Conservation (phyloP, 495 filamentous ascomycete genomes). For the Penicillium coffeae region DNA sequence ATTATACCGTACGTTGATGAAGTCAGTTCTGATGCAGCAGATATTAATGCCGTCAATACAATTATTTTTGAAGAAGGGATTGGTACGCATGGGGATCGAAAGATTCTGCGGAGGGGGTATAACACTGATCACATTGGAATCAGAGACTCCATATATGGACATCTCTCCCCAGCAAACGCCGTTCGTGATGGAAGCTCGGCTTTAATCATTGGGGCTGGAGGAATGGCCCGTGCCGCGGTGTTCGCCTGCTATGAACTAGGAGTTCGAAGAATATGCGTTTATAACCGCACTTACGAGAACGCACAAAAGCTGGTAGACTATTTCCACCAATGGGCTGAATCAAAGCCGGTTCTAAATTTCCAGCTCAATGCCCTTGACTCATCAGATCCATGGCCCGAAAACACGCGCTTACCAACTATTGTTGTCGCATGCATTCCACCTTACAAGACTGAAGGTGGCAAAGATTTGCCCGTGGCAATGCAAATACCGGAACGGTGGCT, state of each 20-base stretch:
- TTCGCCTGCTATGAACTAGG: constrained; percentile 58
- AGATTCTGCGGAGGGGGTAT: constrained; percentile 45
- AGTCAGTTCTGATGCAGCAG: constrained; percentile 53
- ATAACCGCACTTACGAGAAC: constrained; percentile 55
- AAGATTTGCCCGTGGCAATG: constrained; percentile 54
- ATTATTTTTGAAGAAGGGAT: constrained; percentile 46
- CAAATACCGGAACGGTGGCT: constrained; percentile 64
- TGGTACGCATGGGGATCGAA: constrained; percentile 23
- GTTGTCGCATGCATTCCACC: constrained; percentile 66
- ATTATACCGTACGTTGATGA: constrained; percentile 58
- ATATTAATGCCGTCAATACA: constrained; percentile 66
- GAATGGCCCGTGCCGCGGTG: constrained; percentile 59
- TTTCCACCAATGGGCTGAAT: constrained; percentile 24
- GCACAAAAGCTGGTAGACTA: constrained; percentile 48
- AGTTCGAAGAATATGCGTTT: constrained; percentile 56
- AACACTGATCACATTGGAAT: constrained; percentile 69
- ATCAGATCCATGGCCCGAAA: constrained; percentile 42
- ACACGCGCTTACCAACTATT: constrained; percentile 59
- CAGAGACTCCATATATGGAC: constrained; percentile 56
- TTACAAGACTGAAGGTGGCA: constrained; percentile 41
- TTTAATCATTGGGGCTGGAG: constrained; percentile 58
- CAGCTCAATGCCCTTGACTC: constrained; percentile 49
- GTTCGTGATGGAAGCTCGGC: constrained; percentile 47
- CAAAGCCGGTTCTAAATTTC: constrained; percentile 24
- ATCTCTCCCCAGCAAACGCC: constrained; percentile 40